Conservation (phyloP, 176 grass and related monocot species). For the Musa acuminata region DNA sequence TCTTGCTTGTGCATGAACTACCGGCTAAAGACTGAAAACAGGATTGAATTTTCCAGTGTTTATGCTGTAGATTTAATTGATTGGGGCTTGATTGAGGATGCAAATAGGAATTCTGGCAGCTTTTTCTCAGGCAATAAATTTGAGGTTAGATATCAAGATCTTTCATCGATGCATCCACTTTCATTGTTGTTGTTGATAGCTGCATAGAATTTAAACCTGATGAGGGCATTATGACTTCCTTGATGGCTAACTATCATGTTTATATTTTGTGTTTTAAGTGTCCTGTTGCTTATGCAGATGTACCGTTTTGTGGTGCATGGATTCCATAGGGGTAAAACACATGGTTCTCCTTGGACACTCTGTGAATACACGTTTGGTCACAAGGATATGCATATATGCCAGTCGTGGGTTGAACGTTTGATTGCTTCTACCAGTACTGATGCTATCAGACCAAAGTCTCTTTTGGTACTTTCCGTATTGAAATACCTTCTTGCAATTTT, state of each 20-base stretch:
- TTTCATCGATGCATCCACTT: not conserved
- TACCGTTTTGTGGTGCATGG: slow-evolving; percentile 61
- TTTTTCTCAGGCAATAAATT: slow-evolving; percentile 30
- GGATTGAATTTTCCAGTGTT: slow-evolving; percentile 58
- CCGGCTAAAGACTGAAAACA: slow-evolving; percentile 33
- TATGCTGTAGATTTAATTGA: slow-evolving; percentile 71
- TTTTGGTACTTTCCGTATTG: slow-evolving; percentile 50
- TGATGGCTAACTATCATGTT: not conserved
- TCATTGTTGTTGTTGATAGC: not conserved
- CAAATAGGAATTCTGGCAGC: slow-evolving; percentile 30
- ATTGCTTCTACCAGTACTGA: slow-evolving; percentile 33
- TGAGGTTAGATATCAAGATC: slow-evolving; percentile 38
- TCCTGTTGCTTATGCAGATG: slow-evolving; percentile 46
- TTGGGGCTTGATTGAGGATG: slow-evolving; percentile 39
- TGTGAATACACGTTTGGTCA: slow-evolving; percentile 79
- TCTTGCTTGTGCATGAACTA: slow-evolving; percentile 41
- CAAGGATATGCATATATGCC: slow-evolving; percentile 44
- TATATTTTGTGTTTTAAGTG: not conserved
- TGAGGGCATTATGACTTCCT: not conserved
- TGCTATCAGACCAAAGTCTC: slow-evolving; percentile 52
- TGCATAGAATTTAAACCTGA: not conserved
- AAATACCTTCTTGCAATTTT: not conserved
- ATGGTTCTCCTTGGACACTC: slow-evolving; percentile 51
- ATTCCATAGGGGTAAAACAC: slow-evolving; percentile 32
- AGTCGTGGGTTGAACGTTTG: slow-evolving; percentile 56